These are phyloP conservation scores for Metarhizium anisopliae DNA, from an alignment of 2,329 filamentous ascomycete species.

Conservation along the genomic window DNA sequence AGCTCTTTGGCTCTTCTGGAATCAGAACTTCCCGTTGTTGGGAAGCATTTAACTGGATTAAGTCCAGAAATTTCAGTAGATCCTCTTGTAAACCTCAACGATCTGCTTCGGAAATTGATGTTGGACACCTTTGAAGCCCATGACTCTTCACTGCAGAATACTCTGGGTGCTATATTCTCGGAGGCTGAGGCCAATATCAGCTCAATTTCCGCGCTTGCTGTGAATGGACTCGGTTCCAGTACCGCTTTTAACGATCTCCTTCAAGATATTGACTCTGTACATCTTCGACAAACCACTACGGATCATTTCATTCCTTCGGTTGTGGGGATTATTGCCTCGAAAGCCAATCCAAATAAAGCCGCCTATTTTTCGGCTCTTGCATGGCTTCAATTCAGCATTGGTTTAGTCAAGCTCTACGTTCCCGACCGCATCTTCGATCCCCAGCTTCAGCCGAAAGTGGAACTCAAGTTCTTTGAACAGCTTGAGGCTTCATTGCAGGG, in stretches of 20 bases:
- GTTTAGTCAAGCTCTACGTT: slow-evolving; percentile 70
- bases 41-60: slow-evolving; percentile 42
- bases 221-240: slow-evolving; percentile 2
- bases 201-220: slow-evolving; percentile 3
- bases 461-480: slow-evolving; percentile 48
- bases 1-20: slow-evolving; percentile 55
- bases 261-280: slow-evolving; percentile 18
- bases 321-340: slow-evolving; percentile 28
- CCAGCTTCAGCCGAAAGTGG: slow-evolving; percentile 54
- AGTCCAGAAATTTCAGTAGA: slow-evolving; percentile 40
- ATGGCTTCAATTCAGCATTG: slow-evolving; percentile 69
- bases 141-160: slow-evolving; percentile 20
- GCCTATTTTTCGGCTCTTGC: slow-evolving; percentile 40
- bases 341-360: slow-evolving; percentile 10
- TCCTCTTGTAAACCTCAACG: slow-evolving; percentile 38
- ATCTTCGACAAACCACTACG: slow-evolving; percentile 28
- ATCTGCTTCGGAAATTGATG: slow-evolving; percentile 37
- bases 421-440: slow-evolving; percentile 85
- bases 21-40: slow-evolving; percentile 53
- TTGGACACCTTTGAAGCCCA: slow-evolving; percentile 31
- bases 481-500: slow-evolving; percentile 45
- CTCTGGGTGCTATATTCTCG: slow-evolving; percentile 18
- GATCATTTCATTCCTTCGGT: slow-evolving; percentile 37
- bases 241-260: slow-evolving; percentile 14
- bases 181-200: slow-evolving; percentile 14